Conservation (phyloP, 2,329 filamentous ascomycete genomes). For the Ophiostoma sp. region DNA sequence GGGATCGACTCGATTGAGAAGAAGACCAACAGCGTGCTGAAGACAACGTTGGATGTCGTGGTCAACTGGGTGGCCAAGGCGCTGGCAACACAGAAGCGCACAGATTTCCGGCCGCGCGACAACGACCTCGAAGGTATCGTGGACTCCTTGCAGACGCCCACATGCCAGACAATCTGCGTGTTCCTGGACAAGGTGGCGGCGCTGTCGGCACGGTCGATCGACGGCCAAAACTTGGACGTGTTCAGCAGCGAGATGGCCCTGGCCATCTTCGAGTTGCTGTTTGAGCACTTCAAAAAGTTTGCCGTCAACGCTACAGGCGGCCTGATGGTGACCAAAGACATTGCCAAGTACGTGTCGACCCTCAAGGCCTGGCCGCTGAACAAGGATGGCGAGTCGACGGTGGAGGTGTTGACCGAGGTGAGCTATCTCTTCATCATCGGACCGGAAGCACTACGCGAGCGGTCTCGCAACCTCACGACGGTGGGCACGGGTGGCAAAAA, state of each 20-base stretch:
- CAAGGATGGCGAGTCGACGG: conserved; percentile 59
- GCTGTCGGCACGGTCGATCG: conserved; percentile 62
- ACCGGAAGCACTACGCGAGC: conserved; percentile 67
- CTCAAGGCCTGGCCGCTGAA: conserved; percentile 74
- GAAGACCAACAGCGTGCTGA: conserved; percentile 63
- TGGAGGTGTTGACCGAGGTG: conserved; percentile 88
- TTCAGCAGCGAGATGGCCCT: conserved; percentile 81
- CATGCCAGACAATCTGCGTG: conserved; percentile 72
- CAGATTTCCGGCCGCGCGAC: conserved; percentile 84
- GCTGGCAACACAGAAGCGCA: conserved; percentile 73
- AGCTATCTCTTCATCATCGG: conserved; percentile 94
- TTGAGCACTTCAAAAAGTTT: conserved; percentile 94
- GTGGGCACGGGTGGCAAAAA: conserved; percentile 44
- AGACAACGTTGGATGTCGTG: conserved; percentile 58
- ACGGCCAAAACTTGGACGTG: conserved; percentile 74
- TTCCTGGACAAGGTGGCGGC: conserved; percentile 68
- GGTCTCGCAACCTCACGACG: conserved; percentile 52
- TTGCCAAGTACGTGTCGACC: conserved; percentile 84
- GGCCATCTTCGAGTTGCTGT: conserved; percentile 68
- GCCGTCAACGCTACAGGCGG: conserved; percentile 88
- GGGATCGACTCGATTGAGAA: conserved; percentile 75
- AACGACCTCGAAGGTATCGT: conserved; percentile 57
- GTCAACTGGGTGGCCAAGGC: conserved; percentile 70
- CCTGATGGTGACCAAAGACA: conserved; percentile 92
- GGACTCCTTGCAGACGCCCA: conserved; percentile 77